A percentile compares a stretch with the other conserved stretches of the same genome.
These are phyloP conservation scores for Kwoniella pini DNA, from an alignment of 768 basidiomycete species.

Conservation along the genomic window DNA sequence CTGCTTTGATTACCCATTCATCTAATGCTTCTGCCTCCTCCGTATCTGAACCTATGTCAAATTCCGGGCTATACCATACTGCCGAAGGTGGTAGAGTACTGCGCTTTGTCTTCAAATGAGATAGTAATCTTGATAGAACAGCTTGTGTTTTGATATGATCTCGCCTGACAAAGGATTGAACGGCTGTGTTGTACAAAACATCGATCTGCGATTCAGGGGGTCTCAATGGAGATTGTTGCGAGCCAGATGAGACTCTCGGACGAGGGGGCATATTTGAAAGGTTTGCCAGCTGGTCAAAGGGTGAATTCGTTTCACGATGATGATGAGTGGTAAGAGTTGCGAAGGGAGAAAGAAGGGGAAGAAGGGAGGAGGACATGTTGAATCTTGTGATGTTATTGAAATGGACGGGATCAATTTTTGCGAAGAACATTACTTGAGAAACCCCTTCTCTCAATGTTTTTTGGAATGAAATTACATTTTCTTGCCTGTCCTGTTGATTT, in stretches of 20 bases:
- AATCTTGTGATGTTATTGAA: not conserved
- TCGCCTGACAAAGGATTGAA: conserved; percentile 45
- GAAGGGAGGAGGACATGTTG: not conserved
- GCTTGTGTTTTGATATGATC: conserved; percentile 43
- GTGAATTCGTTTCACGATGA: no score
- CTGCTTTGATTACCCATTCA: conserved; percentile 37
- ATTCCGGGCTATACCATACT: conserved; percentile 28
- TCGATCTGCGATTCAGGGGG: conserved; percentile 32
- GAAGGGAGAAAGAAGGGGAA: not conserved
- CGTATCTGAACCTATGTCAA: not conserved
- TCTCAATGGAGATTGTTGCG: conserved; percentile 4
- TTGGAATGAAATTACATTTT: no score
- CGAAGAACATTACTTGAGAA: not conserved
- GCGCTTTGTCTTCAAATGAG: not conserved
- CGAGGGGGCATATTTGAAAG: conserved; percentile 8
- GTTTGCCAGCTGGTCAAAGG: no score
- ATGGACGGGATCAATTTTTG: conserved; percentile 22
- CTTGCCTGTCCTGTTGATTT: no score
- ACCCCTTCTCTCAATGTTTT: no score
- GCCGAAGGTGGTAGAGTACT: not conserved
- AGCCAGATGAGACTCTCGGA: not conserved
- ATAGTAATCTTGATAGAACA: conserved; percentile 25
- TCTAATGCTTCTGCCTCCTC: conserved; percentile 1
- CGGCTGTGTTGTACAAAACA: conserved; percentile 43
- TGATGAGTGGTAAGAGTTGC: no score